Conservation (phyloP, 108 stramenopile species). For the Cyclotella distinguenda region DNA sequence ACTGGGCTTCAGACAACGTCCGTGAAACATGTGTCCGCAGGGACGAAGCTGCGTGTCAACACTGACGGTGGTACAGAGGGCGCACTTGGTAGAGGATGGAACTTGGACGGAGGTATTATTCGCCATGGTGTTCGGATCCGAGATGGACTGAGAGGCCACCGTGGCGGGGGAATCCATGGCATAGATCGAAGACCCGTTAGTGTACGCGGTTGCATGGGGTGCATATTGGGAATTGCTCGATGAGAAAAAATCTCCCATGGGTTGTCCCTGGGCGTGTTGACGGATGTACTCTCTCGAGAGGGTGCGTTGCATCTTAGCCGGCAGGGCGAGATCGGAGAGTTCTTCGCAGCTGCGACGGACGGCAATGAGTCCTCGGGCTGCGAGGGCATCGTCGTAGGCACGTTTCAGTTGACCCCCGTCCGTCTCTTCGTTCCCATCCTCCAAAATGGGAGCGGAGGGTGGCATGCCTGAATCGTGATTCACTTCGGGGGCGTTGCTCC, state of each 20-base stretch:
- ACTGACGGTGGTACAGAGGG: slow-evolving; percentile 64
- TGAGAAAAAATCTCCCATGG: slow-evolving; percentile 44
- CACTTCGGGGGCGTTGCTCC: slow-evolving; percentile 8
- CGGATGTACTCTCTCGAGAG: slow-evolving; percentile 83
- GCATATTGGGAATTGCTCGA: slow-evolving; percentile 40
- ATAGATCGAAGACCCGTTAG: not conserved
- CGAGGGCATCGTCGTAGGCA: slow-evolving; percentile 88
- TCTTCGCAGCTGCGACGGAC: slow-evolving; percentile 84
- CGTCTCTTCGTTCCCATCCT: slow-evolving; percentile 30
- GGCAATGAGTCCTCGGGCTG: slow-evolving; percentile 84
- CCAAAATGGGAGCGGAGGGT: slow-evolving; percentile 41
- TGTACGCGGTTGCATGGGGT: slow-evolving; percentile 19
- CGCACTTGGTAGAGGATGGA: slow-evolving; percentile 74
- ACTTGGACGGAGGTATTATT: slow-evolving; percentile 67
- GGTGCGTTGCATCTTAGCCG: slow-evolving; percentile 84
- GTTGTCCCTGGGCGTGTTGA: slow-evolving; percentile 57
- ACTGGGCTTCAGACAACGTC: slow-evolving; percentile 82
- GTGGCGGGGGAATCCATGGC: not conserved
- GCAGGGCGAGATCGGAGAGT: slow-evolving; percentile 82
- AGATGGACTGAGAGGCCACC: not conserved
- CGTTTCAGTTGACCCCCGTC: slow-evolving; percentile 73
- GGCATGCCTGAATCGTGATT: slow-evolving; percentile 26
- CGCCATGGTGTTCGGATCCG: slow-evolving; percentile 26
- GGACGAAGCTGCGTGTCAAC: slow-evolving; percentile 91
- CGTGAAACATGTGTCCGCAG: slow-evolving; percentile 91